phyloP scores from a whole-genome alignment of 2,329 filamentous ascomycete genomes.

The Fonsecaea nubica region DNA sequence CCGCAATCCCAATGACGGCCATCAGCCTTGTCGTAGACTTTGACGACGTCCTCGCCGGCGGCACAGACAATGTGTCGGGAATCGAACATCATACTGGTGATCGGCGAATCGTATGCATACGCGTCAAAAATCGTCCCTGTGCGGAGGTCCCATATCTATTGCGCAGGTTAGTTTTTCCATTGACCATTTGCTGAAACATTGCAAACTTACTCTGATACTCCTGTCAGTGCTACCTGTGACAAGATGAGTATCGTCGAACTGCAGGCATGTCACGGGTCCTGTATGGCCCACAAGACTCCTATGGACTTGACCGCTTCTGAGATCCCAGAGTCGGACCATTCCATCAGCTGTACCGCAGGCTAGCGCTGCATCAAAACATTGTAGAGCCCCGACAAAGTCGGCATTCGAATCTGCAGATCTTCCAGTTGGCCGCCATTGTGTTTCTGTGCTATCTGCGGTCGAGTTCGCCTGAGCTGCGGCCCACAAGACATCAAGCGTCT shows the following conservation, averaged over 20 bases:
- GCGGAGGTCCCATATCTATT: constrained; percentile 95
- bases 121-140: constrained; percentile 95
- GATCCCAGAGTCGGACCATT: constrained; percentile 96
- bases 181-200: constrained; percentile 23
- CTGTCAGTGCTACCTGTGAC: constrained; percentile 92
- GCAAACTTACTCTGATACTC: constrained; percentile 80
- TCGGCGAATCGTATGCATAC: constrained; percentile 89
- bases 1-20: constrained; percentile 97
- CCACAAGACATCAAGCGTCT: constrained; percentile 98
- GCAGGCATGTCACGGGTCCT: constrained; percentile 88
- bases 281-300: constrained; percentile 94
- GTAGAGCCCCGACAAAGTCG: constrained; percentile 91
- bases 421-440: constrained; percentile 72
- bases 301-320: constrained; percentile 95
- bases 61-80: constrained; percentile 85
- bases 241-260: constrained; percentile 94
- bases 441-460: constrained; percentile 59
- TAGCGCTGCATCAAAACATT: constrained; percentile 94
- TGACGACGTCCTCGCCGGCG: constrained; percentile 90
- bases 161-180: constrained; percentile 40
- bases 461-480: constrained; percentile 88
- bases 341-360: constrained; percentile 97
- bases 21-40: constrained; percentile 98
- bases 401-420: constrained; percentile 71
- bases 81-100: constrained; percentile 98